Evolutionary conservation across 108 stramenopile species (phyloP).

Genomic region (Skeletonema costatum): DNA sequence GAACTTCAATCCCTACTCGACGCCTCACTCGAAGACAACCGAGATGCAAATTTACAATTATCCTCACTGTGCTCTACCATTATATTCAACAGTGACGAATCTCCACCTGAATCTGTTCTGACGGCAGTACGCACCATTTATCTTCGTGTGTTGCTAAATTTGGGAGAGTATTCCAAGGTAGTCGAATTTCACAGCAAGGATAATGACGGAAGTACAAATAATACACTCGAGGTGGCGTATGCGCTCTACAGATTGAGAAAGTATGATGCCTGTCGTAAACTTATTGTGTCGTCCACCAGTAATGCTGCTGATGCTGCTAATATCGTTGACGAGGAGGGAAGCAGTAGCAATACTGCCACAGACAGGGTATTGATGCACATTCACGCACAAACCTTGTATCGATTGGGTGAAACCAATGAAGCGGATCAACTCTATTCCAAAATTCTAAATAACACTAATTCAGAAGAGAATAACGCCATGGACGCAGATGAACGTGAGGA

Average conservation of each 20-base stretch:
- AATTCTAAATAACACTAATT: not conserved
- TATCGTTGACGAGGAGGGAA: not conserved
- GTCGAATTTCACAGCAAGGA: not conserved
- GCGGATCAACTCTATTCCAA: conserved; percentile 29
- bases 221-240: conserved; percentile 41
- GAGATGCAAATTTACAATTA: not conserved
- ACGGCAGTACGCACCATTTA: conserved; percentile 20
- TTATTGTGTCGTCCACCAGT: conserved; percentile 9
- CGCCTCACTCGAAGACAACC: not conserved
- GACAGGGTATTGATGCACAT: conserved; percentile 37
- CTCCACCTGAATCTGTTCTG: not conserved
- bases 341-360: not conserved
- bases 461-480: not conserved
- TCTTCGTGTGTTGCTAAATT: conserved; percentile 35
- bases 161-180: conserved; percentile 24
- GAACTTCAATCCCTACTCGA: not conserved
- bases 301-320: too few species aligned
- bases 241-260: conserved; percentile 37
- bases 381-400: conserved; percentile 45
- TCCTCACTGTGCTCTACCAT: not conserved
- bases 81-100: not conserved
- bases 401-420: conserved; percentile 29
- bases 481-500: conserved; percentile 50
- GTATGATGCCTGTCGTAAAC: conserved; percentile 39
- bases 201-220: not conserved